Evolutionary conservation across 2,329 filamentous ascomycete genomes (phyloP).

Genomic region (Nemania sp.): DNA sequence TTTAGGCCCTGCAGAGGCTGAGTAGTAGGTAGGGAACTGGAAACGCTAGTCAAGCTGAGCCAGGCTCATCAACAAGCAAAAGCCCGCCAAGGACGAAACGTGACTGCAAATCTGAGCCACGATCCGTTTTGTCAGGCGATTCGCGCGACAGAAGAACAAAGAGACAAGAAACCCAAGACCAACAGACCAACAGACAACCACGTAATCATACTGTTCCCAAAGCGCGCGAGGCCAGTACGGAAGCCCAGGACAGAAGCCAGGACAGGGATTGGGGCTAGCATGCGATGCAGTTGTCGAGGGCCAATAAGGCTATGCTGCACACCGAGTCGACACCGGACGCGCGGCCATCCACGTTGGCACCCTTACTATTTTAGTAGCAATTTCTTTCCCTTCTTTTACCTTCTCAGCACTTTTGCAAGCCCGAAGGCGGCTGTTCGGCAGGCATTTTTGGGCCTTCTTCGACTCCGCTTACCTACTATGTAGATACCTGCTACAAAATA

Average conservation of each 20-base stretch:
- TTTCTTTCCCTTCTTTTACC: background rate
- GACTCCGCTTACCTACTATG: too few relatives aligned
- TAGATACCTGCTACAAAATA: background rate
- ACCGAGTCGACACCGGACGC: conserved; percentile 25
- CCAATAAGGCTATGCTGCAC: conserved; percentile 18
- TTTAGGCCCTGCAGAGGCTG: background rate
- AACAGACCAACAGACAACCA: background rate
- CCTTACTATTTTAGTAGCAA: conserved; percentile 20
- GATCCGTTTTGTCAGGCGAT: conserved; percentile 34
- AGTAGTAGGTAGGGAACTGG: background rate
- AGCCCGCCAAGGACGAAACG: conserved; percentile 6
- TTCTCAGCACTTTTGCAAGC: background rate
- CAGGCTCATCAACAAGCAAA: conserved; percentile 9
- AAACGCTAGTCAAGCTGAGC: conserved; percentile 20
- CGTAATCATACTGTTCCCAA: background rate
- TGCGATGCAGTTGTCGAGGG: background rate
- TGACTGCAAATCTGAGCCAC: conserved; percentile 42
- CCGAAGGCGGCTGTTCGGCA: background rate
- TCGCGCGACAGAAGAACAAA: too few relatives aligned
- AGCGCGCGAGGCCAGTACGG: background rate
- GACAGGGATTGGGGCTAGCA: conserved; percentile 25
- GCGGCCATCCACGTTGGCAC: conserved; percentile 31
- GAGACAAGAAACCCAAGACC: background rate
- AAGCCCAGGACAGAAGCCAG: too few relatives aligned
- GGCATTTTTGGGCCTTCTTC: background rate